These are phyloP conservation scores for Pseudoturritis turrita DNA, from an alignment of 345 rosid genomes.

Conservation along the genomic window DNA sequence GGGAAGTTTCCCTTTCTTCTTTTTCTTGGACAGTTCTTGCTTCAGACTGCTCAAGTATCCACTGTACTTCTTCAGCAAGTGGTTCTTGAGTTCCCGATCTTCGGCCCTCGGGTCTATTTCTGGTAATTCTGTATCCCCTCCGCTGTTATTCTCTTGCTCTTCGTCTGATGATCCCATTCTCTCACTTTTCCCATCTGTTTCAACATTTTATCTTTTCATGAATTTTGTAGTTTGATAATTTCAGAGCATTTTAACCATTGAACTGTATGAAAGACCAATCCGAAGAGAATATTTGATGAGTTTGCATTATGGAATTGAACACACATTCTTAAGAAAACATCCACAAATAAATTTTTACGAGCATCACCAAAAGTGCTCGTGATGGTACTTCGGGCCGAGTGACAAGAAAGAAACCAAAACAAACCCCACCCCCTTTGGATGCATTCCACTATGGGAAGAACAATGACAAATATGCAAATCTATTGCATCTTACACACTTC, in stretches of 20 bases:
- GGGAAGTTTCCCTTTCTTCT: slow-evolving; percentile 97
- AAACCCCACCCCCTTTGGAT: slow-evolving; percentile 27
- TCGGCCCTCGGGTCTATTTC: slow-evolving; percentile 94
- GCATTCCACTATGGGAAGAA: slow-evolving; percentile 20
- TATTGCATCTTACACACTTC: slow-evolving; percentile 1
- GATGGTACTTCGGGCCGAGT: slow-evolving; percentile 11
- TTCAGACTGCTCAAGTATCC: slow-evolving; percentile 94
- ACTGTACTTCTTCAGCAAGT: slow-evolving; percentile 80
- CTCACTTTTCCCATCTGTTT: slow-evolving; percentile 76
- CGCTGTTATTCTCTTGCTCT: slow-evolving; percentile 25
- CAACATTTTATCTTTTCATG: not conserved
- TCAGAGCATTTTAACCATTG: not conserved
- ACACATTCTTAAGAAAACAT: not conserved
- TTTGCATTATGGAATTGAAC: not conserved
- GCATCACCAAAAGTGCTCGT: slow-evolving; percentile 1
- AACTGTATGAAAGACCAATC: not conserved
- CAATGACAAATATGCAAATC: slow-evolving; percentile 11
- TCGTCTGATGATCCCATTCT: slow-evolving; percentile 66
- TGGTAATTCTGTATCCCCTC: slow-evolving; percentile 55
- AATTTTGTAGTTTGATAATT: not conserved
- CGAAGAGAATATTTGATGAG: not conserved
- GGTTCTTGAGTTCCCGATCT: slow-evolving; percentile 93
- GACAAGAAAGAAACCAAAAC: not conserved
- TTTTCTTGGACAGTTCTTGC: slow-evolving; percentile 97
- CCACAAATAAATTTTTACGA: not conserved